These are phyloP conservation scores for Lepidium africanum DNA, from an alignment of 345 rosid species.

Conservation along the genomic window DNA sequence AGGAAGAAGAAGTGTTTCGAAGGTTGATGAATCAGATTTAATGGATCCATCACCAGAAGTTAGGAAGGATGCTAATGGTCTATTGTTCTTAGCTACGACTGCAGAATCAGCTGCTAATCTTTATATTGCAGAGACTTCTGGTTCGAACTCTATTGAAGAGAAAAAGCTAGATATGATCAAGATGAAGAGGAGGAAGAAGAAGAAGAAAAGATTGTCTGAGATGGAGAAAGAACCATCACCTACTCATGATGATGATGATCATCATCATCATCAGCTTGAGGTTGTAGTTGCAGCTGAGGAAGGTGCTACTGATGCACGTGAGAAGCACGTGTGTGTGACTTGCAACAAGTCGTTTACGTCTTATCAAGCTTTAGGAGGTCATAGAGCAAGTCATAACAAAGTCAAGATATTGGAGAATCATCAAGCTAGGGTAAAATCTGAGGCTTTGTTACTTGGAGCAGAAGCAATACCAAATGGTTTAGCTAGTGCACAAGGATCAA, in stretches of 20 bases:
- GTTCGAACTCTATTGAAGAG: background rate
- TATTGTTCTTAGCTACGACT: slow-evolving; percentile 27
- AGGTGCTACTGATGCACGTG: background rate
- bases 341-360: slow-evolving; percentile 40
- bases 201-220: slow-evolving; percentile 32
- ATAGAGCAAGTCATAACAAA: slow-evolving; percentile 48
- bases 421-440: slow-evolving; percentile 25
- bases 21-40: slow-evolving; percentile 14
- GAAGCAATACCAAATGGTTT: slow-evolving; percentile 14
- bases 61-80: slow-evolving; percentile 16
- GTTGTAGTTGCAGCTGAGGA: slow-evolving; percentile 5
- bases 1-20: slow-evolving; percentile 22
- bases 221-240: slow-evolving; percentile 26
- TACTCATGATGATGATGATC: too few relatives aligned
- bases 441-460: slow-evolving; percentile 18
- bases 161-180: background rate
- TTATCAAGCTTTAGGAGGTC: slow-evolving; percentile 53
- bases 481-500: slow-evolving; percentile 19
- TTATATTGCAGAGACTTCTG: background rate
- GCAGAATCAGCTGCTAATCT: slow-evolving; percentile 13
- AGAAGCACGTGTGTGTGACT: slow-evolving; percentile 26
- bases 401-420: slow-evolving; percentile 17
- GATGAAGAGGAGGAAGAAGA: slow-evolving; percentile 18
- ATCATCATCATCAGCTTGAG: background rate
- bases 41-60: slow-evolving; percentile 6